These are phyloP conservation scores for Monosporascus sp. DNA, from an alignment of 2,329 filamentous ascomycete species.

Conservation along the genomic window DNA sequence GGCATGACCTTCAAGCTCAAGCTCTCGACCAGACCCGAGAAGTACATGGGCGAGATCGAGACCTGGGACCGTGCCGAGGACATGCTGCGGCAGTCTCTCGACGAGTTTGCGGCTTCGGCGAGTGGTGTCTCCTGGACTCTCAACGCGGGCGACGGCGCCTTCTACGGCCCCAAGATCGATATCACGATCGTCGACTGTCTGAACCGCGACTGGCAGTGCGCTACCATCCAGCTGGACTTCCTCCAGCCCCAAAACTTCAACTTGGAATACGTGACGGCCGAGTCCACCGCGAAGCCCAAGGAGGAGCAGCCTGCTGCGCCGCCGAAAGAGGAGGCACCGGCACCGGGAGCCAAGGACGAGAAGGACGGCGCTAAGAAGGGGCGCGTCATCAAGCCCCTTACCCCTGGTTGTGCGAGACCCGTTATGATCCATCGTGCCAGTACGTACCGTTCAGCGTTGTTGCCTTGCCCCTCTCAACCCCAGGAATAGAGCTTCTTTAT, in stretches of 20 bases:
- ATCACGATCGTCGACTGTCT: slow-evolving; percentile 89
- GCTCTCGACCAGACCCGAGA: slow-evolving; percentile 84
- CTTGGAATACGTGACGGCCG: slow-evolving; percentile 76
- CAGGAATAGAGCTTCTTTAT: too few species aligned
- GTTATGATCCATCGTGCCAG: slow-evolving; percentile 83
- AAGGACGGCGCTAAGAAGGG: slow-evolving; percentile 27
- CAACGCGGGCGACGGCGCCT: slow-evolving; percentile 92
- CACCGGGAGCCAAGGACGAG: slow-evolving; percentile 36
- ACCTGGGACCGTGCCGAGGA: slow-evolving; percentile 87
- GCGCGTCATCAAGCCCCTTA: slow-evolving; percentile 43
- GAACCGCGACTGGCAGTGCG: slow-evolving; percentile 79
- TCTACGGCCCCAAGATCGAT: slow-evolving; percentile 98
- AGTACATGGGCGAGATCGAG: slow-evolving; percentile 78
- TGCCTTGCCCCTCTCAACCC: too few species aligned
- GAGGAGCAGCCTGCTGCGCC: slow-evolving; percentile 22
- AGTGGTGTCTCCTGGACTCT: slow-evolving; percentile 72
- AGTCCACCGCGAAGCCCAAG: slow-evolving; percentile 44
- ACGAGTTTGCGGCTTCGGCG: slow-evolving; percentile 60
- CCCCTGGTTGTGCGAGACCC: slow-evolving; percentile 68
- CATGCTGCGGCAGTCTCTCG: slow-evolving; percentile 72
- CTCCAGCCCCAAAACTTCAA: slow-evolving; percentile 81
- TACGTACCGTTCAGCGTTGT: neutral
- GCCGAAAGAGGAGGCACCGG: slow-evolving; percentile 15
- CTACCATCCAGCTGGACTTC: slow-evolving; percentile 93
- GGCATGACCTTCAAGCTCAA: slow-evolving; percentile 91